A percentile compares a stretch with the other conserved stretches of the same genome.
Evolutionary conservation across 805 yeast species (phyloP).

Genomic region (Ogataea dorogensis): DNA sequence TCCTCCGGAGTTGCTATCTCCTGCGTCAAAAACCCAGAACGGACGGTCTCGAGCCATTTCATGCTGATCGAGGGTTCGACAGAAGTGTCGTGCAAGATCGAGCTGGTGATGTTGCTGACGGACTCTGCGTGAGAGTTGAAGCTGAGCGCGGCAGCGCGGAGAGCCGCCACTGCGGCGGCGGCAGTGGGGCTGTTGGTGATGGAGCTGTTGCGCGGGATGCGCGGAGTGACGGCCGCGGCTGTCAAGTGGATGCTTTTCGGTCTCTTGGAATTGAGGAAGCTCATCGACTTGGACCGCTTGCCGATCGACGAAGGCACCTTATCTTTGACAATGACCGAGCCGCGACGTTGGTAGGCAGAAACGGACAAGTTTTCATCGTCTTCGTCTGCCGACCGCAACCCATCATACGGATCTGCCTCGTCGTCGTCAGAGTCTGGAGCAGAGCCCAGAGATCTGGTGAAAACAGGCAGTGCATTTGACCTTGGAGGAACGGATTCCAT

Average conservation of each 20-base stretch:
- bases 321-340: constrained; percentile 35
- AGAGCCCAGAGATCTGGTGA: constrained; percentile 7
- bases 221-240: constrained; percentile 82
- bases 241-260: constrained; percentile 47
- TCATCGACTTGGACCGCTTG: constrained; percentile 66
- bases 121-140: constrained; percentile 40
- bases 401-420: constrained; percentile 41
- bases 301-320: constrained; percentile 40
- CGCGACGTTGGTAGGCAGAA: constrained; percentile 31
- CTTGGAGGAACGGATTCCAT: constrained; percentile 2
- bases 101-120: constrained; percentile 33
- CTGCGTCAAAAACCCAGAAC: constrained; percentile 74
- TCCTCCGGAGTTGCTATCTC: constrained; percentile 82
- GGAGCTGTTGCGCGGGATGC: constrained; percentile 60
- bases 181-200: constrained; percentile 58
- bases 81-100: constrained; percentile 36
- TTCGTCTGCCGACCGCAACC: constrained; percentile 29
- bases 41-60: constrained; percentile 70
- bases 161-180: constrained; percentile 73
- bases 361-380: constrained; percentile 39
- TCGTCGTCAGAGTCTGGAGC: constrained; percentile 38
- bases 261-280: constrained; percentile 54
- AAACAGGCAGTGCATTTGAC: constrained; percentile 6
- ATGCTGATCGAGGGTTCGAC: constrained; percentile 42
- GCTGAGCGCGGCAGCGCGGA: constrained; percentile 41